Base-by-base conservation (phyloP, 2,329 filamentous ascomycete genomes). In the Geosmithia flava region DNA sequence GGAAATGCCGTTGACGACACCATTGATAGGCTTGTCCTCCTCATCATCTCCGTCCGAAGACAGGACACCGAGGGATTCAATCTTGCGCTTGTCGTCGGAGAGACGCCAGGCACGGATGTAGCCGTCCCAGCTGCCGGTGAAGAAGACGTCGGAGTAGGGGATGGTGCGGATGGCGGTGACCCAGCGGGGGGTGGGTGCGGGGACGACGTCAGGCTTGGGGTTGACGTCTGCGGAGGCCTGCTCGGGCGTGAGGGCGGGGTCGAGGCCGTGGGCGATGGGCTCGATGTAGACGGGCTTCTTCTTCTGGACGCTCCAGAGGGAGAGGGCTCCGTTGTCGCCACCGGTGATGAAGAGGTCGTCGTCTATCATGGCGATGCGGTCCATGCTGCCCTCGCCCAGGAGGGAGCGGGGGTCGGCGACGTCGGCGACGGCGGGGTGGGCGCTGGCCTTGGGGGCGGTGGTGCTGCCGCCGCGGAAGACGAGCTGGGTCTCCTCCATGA, bases 41-140 rank as follows among this genome's bases (percentile, higher is more conserved):
- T 55, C 52, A 3, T 13, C 13, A 3, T 29, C 43, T 3, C 15
- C 20, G 6, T 30, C 20, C 7, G 48, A 56, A 13, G 79, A 83
- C 29, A 93, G 69, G 1, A 80, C 72, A 1, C 88, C 89, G 7
- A 88, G 65, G 1, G 78, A 68, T 58, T 93, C 82, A 43, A 98
- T 76, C 53, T 75, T 81, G 62, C 79, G 80, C 68, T 90, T 93
- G 62, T 96, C 91, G 42, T 87, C 80, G 47, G 81, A 85, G 19
- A 98, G 74, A 51, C 76, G 81, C 93, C 93, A 98, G 5, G 83
- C 83, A 46, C 91, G 76, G 50, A 98, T 75, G 63, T 79, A 81
- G 2, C 93, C 93, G 61, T 68, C 93, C 90, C 91, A 98, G 65
- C 88, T 95, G 30, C 91, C 93, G 54, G 83, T 94, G 46, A 98